These are phyloP conservation scores for Cercophora sp. DNA, from an alignment of 495 filamentous ascomycete species.

Conservation along the genomic window DNA sequence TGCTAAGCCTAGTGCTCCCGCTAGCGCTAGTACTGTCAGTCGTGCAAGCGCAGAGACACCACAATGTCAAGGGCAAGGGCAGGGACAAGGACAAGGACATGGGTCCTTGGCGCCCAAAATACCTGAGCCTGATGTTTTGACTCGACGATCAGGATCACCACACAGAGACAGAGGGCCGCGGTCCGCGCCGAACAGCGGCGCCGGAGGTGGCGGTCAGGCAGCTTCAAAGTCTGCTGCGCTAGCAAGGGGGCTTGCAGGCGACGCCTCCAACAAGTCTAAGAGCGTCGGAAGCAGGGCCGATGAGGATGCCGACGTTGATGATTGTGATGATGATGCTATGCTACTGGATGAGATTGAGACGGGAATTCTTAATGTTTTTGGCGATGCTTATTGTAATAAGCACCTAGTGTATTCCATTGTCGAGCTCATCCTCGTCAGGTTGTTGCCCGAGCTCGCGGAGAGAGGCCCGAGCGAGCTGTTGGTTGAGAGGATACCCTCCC, in stretches of 20 bases:
- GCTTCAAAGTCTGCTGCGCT: no score
- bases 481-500: conserved; percentile 63
- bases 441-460: conserved; percentile 82
- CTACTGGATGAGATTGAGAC: conserved; percentile 47
- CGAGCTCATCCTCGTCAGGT: conserved; percentile 69
- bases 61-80: not conserved
- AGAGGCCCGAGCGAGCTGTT: conserved; percentile 67
- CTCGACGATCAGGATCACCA: not conserved
- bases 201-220: conserved; percentile 12
- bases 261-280: not conserved
- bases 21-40: not conserved
- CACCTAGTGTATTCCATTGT: conserved; percentile 76
- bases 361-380: conserved; percentile 65
- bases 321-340: conserved; percentile 34
- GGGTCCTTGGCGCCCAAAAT: not conserved
- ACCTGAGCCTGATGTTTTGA: not conserved
- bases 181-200: conserved; percentile 6
- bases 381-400: conserved; percentile 82
- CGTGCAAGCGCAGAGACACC: not conserved
- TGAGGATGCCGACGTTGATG: conserved; percentile 12
- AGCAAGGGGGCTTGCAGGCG: not conserved
- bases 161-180: not conserved
- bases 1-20: no score
- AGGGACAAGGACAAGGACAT: conserved; percentile 4
- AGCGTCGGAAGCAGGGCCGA: not conserved